These are phyloP conservation scores for Dactylis glomerata DNA, from an alignment of 176 grass and related monocot genomes.

Conservation along the genomic window DNA sequence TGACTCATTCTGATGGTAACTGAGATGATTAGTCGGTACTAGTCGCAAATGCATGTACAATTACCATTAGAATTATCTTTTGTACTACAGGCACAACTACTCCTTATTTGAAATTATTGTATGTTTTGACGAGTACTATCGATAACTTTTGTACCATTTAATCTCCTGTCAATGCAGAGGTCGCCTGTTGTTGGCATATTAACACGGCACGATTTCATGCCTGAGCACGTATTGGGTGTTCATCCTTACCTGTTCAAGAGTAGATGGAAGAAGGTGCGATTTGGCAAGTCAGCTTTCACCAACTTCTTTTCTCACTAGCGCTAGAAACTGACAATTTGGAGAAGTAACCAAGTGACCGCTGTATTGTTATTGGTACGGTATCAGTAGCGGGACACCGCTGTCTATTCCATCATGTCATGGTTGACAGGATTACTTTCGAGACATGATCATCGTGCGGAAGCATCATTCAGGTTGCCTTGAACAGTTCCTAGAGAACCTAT, in stretches of 20 bases:
- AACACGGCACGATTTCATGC: slow-evolving; percentile 91
- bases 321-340: not conserved
- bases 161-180: slow-evolving; percentile 41
- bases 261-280: slow-evolving; percentile 69
- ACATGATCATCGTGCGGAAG: not conserved
- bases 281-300: slow-evolving; percentile 49
- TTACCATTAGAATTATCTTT: not conserved
- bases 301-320: slow-evolving; percentile 36
- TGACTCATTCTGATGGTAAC: not conserved
- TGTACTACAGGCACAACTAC: not conserved
- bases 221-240: slow-evolving; percentile 70
- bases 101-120: not conserved
- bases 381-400: not conserved
- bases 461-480: not conserved
- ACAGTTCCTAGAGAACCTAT: not conserved
- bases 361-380: not conserved
- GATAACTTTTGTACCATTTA: not conserved
- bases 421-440: not conserved
- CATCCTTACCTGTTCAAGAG: slow-evolving; percentile 78
- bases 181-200: slow-evolving; percentile 78
- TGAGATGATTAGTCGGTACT: not conserved
- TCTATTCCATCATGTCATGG: not conserved
- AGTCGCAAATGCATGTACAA: not conserved
- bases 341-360: not conserved
- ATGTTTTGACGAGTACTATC: not conserved